Conservation (phyloP, 2,329 filamentous ascomycete genomes). For the Raffaelea arxii region DNA sequence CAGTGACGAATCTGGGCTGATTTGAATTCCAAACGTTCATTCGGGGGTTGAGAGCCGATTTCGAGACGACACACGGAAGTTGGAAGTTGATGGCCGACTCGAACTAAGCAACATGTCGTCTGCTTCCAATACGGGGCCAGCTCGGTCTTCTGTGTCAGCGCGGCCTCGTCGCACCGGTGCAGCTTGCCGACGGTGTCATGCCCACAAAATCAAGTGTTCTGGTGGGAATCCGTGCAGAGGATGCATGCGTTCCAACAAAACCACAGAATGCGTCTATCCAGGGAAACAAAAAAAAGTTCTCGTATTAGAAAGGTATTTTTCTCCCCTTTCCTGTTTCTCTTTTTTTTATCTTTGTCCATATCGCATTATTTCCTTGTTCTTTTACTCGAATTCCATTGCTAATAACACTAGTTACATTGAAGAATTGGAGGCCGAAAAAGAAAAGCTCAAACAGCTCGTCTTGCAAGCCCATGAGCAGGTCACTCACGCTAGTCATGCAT, state of each 20-base stretch:
- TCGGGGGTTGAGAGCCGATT: too few relatives aligned
- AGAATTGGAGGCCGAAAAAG: background rate
- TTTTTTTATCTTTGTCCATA: background rate
- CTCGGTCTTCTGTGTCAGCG: too few relatives aligned
- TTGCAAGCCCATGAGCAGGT: background rate
- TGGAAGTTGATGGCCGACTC: too few relatives aligned
- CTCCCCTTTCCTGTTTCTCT: background rate
- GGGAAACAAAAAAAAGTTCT: background rate
- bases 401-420: background rate
- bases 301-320: background rate
- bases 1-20: too few relatives aligned
- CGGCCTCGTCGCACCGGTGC: background rate
- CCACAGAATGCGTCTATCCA: background rate
- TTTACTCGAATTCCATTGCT: too few relatives aligned
- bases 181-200: conserved; percentile 1
- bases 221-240: background rate
- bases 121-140: too few relatives aligned
- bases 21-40: too few relatives aligned
- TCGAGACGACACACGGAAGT: too few relatives aligned
- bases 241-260: background rate
- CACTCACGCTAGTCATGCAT: too few relatives aligned
- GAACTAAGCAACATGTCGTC: too few relatives aligned
- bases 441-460: background rate
- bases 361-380: too few relatives aligned
- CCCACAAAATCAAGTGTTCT: conserved; percentile 4